These are phyloP conservation scores for Drechslerella stenobrocha DNA, from an alignment of 2,329 filamentous ascomycete genomes.

Conservation along the genomic window DNA sequence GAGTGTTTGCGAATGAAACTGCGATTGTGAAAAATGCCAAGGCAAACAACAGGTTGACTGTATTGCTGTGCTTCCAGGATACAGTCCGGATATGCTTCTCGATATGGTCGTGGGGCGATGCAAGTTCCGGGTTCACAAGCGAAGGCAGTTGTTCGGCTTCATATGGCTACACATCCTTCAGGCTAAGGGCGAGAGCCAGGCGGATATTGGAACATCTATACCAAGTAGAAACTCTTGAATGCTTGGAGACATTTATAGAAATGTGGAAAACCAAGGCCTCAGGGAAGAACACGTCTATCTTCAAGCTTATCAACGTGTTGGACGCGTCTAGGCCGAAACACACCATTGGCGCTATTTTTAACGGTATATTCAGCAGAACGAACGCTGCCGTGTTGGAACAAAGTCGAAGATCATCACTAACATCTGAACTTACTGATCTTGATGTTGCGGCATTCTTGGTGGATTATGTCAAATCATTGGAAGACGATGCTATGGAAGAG, in stretches of 20 bases:
- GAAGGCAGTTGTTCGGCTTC: constrained; percentile 69
- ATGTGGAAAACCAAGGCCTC: constrained; percentile 67
- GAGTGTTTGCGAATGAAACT: constrained; percentile 79
- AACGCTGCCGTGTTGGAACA: constrained; percentile 80
- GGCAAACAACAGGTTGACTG: constrained; percentile 91
- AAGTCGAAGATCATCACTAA: constrained; percentile 81
- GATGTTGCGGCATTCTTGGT: constrained; percentile 88
- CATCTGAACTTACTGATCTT: constrained; percentile 77
- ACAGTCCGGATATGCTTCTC: constrained; percentile 87
- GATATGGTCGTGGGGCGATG: constrained; percentile 92
- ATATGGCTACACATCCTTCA: constrained; percentile 84
- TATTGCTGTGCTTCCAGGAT: constrained; percentile 95
- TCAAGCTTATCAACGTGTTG: constrained; percentile 84
- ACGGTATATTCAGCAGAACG: constrained; percentile 91
- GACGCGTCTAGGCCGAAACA: constrained; percentile 89
- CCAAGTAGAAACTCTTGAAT: constrained; percentile 86
- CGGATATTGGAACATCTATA: constrained; percentile 91
- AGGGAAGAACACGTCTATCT: constrained; percentile 67
- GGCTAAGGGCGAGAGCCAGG: constrained; percentile 85
- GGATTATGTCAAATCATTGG: constrained; percentile 83
- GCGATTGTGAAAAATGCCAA: constrained; percentile 72
- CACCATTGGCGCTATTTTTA: constrained; percentile 90
- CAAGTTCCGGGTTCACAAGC: constrained; percentile 58
- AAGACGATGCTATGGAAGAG: constrained; percentile 97
- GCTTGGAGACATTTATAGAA: constrained; percentile 84